These are phyloP conservation scores for Kodamaea kakaduensis DNA, from an alignment of 805 yeast species.

Conservation along the genomic window DNA sequence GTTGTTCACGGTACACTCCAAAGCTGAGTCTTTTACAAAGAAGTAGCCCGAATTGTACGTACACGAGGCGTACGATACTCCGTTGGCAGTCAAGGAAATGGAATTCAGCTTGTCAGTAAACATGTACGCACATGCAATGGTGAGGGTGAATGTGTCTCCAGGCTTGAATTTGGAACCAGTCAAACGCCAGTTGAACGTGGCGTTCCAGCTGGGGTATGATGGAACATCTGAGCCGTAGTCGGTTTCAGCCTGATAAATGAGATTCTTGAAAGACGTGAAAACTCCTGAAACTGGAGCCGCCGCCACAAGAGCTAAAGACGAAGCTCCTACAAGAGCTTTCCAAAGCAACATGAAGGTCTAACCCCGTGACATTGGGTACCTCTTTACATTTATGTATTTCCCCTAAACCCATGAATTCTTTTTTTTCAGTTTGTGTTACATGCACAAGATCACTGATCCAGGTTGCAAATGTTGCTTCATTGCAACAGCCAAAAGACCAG, in stretches of 20 bases:
- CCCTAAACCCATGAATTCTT: too few relatives aligned
- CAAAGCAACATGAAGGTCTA: too few relatives aligned
- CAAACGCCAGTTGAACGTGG: constrained; percentile 20
- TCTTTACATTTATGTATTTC: too few relatives aligned
- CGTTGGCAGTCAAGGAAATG: constrained; percentile 9
- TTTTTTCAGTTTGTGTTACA: too few relatives aligned
- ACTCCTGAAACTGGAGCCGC: constrained; percentile 15
- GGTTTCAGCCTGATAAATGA: constrained; percentile 12
- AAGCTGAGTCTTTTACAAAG: constrained; percentile 7
- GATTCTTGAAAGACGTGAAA: constrained; percentile 15
- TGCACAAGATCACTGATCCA: too few relatives aligned
- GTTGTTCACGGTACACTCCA: constrained; percentile 13
- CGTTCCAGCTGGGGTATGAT: constrained; percentile 17
- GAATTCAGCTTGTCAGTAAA: constrained; percentile 10
- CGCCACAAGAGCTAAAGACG: background rate
- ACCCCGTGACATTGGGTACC: too few relatives aligned
- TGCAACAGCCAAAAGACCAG: too few relatives aligned
- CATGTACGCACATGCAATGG: constrained; percentile 17
- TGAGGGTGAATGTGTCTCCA: constrained; percentile 18
- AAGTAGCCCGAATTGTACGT: constrained; percentile 11
- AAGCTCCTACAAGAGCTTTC: too few relatives aligned
- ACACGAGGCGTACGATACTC: constrained; percentile 21
- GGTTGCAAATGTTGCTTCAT: too few relatives aligned
- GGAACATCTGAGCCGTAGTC: constrained; percentile 7
- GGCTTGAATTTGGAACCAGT: constrained; percentile 8